Base-by-base conservation (phyloP, 345 rosid species). In the Moricandia arvensis region DNA sequence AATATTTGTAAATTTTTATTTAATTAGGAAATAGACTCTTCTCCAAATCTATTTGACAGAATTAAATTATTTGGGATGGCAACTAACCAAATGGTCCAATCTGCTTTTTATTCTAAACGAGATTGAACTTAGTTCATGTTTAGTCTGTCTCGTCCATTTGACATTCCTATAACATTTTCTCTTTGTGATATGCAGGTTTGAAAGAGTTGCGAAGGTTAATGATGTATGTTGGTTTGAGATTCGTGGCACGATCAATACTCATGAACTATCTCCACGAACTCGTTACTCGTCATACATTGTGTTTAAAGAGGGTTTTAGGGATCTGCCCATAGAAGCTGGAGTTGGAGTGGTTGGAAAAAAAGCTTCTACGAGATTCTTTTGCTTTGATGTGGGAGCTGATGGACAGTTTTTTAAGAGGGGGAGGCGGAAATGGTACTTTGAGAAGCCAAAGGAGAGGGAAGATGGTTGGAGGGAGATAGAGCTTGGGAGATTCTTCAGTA, bases 401-500 rank as follows among this genome's bases (percentile, higher is more conserved):
- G 62, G 8, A 16, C 8, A 58, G 62, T 58, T 26, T 6, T 29
- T 58, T 12, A 58, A 12, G 9, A 58, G 8, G 17, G 62, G 62
- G 16, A 58, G 62, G 62, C 62, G 62, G 31, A 58, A 6, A 1
- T 5, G 15, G 62, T 26, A 26, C 16, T 26, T 55, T 4, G 31
- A 38, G 74, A 59, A 26, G 58, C 33, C 75, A 18, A 37, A 17
- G 69, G 38, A 11, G 63, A 73, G 76, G 16, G 30, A 64, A 54
- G 76, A 73, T 73, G 76, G 76, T 11, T 73, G 76, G 76, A 73
- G 57, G 12, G 76, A 73, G 47, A 51, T 68, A 34, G 53, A 73
- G 30, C 38, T 73, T 27, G 76, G 76, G 1, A 69, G 66, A 18
- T 73, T 73, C 38, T 73, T 15, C 70, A 63, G 37, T 53, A 61